A percentile compares a stretch with the other conserved stretches of the same genome.
phyloP scores from a whole-genome alignment of 1,284 basidiomycete species.

The Xerocomus minutiporus region DNA sequence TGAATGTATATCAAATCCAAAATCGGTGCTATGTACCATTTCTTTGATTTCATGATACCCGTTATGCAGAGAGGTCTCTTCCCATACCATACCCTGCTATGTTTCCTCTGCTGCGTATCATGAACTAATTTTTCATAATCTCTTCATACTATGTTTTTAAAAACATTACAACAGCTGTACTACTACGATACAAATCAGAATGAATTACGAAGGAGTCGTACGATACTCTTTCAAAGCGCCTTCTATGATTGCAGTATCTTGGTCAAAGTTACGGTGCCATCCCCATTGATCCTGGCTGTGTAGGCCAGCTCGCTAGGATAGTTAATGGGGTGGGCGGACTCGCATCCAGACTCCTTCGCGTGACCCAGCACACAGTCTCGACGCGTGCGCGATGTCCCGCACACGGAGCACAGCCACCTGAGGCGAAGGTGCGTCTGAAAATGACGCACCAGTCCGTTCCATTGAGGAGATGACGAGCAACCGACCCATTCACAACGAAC shows the following conservation, averaged over 20 bases:
- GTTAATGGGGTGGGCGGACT: slow-evolving; percentile 8
- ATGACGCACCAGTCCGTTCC: slow-evolving; percentile 16
- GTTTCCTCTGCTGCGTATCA: slow-evolving; percentile 7
- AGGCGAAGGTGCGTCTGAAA: slow-evolving; percentile 17
- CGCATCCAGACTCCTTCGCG: slow-evolving; percentile 6
- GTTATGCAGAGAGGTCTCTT: slow-evolving; percentile 3
- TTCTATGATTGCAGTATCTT: slow-evolving; percentile 16
- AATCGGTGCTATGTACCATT: slow-evolving; percentile 5
- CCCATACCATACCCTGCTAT: slow-evolving; percentile 1
- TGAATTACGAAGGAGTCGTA: slow-evolving; percentile 3
- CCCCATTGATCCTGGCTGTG: slow-evolving; percentile 1
- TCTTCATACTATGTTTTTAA: neutral
- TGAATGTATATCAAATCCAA: neutral
- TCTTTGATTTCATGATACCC: slow-evolving; percentile 8
- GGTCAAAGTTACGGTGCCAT: slow-evolving; percentile 18
- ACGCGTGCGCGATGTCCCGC: slow-evolving; percentile 12
- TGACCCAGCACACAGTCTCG: slow-evolving; percentile 18
- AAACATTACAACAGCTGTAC: slow-evolving; percentile 20
- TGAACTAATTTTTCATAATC: neutral
- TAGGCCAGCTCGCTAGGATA: slow-evolving; percentile 19
- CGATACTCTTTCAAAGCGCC: neutral
- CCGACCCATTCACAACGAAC: slow-evolving; percentile 12
- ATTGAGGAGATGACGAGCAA: slow-evolving; percentile 8
- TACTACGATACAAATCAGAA: slow-evolving; percentile 11
- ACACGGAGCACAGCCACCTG: slow-evolving; percentile 22